Percentiles rank a stretch among this genome's conserved stretches.
Conservation (phyloP, 495 filamentous ascomycete species). For the Annulohypoxylon moriforme region DNA sequence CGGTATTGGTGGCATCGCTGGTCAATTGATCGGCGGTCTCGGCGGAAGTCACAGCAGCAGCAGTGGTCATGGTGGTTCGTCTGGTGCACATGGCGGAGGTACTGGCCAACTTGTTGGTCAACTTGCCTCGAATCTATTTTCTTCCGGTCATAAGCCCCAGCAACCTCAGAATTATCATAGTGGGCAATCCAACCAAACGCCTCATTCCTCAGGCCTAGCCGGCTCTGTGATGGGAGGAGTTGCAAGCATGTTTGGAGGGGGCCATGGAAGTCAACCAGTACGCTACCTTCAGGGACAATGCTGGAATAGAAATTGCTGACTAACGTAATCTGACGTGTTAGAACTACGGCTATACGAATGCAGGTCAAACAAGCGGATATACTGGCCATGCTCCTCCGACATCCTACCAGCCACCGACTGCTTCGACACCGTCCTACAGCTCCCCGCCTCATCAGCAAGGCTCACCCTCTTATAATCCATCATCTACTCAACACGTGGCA, state of each 20-base stretch:
- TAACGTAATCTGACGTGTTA: constrained; percentile 46
- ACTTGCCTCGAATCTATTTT: constrained; percentile 59
- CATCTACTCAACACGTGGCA: constrained; percentile 34
- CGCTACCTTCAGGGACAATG: constrained; percentile 13
- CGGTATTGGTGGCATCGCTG: constrained; percentile 52
- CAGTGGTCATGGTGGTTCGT: constrained; percentile 41
- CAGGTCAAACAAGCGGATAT: constrained; percentile 57
- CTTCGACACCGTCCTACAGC: constrained; percentile 46
- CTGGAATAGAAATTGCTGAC: constrained; percentile 7
- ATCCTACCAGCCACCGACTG: constrained; percentile 56
- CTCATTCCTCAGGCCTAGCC: constrained; percentile 52
- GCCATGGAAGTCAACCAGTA: constrained; percentile 50
- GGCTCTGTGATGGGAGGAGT: constrained; percentile 59
- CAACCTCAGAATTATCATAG: constrained; percentile 53
- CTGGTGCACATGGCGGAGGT: constrained; percentile 52
- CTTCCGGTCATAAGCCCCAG: constrained; percentile 53
- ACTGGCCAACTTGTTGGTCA: constrained; percentile 58
- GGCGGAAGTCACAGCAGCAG: constrained; percentile 44
- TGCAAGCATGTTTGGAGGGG: constrained; percentile 55
- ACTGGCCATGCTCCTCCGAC: constrained; percentile 61
- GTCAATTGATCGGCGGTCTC: constrained; percentile 51
- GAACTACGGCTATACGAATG: constrained; percentile 65
- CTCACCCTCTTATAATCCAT: constrained; percentile 41
- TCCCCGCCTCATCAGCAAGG: constrained; percentile 47
- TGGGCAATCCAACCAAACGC: constrained; percentile 45